Conservation (phyloP, 148 eudicot genomes). For the Beta vulgaris region DNA sequence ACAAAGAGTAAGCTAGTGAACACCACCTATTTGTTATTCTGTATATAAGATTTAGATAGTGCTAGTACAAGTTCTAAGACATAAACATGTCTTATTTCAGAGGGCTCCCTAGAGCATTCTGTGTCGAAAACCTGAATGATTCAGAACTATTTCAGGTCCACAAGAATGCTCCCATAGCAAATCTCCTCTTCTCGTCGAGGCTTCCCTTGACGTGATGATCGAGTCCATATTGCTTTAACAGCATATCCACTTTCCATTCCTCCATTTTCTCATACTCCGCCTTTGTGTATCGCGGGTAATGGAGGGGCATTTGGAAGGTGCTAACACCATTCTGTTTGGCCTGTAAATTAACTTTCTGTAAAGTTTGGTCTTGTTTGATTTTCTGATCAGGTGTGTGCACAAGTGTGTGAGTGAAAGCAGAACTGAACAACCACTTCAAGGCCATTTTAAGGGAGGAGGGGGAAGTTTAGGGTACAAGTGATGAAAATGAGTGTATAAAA, state of each 20-base stretch:
- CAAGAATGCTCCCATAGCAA: slow-evolving; percentile 32
- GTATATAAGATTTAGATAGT: neutral
- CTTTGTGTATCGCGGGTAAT: slow-evolving; percentile 38
- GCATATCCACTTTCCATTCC: slow-evolving; percentile 39
- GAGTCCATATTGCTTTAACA: slow-evolving; percentile 36
- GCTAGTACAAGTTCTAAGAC: neutral
- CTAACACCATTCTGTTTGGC: neutral
- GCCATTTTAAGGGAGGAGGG: slow-evolving; percentile 10
- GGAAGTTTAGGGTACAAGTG: neutral
- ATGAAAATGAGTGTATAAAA: neutral
- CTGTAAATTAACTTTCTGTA: neutral
- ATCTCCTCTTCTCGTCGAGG: slow-evolving; percentile 34
- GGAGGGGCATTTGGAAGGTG: slow-evolving; percentile 37
- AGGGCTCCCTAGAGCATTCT: neutral
- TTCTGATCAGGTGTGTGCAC: neutral
- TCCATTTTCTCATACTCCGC: slow-evolving; percentile 39
- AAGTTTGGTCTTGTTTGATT: neutral
- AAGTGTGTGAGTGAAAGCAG: slow-evolving; percentile 18
- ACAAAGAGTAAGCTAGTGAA: neutral
- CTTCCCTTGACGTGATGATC: slow-evolving; percentile 28
- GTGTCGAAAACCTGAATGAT: neutral
- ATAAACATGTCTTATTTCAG: neutral
- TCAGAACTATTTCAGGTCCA: slow-evolving; percentile 31
- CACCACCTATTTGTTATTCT: neutral
- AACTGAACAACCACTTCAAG: slow-evolving; percentile 23